Percentiles rank a stretch among this genome's conserved stretches.
phyloP scores from a whole-genome alignment of 345 rosid genomes.

The Eucalyptus regnans region DNA sequence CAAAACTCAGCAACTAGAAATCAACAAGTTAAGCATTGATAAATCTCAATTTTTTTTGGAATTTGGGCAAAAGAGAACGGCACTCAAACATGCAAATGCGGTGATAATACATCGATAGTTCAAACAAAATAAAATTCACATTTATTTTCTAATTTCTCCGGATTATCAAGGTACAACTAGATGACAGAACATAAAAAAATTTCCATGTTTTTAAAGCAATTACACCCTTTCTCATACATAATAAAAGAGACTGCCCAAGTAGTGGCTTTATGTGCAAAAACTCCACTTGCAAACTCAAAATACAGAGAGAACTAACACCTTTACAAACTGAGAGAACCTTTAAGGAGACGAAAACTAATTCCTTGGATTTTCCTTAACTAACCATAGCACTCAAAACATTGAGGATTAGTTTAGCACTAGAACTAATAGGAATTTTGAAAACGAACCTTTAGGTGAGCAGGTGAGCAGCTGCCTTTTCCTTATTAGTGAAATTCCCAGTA shows the following conservation, averaged over 20 bases:
- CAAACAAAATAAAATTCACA: too few relatives aligned
- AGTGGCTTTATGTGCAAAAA: background rate
- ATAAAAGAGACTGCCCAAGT: background rate
- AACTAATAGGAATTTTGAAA: background rate
- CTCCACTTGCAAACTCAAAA: background rate
- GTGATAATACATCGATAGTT: background rate
- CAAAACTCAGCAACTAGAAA: background rate
- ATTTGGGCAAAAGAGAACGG: background rate
- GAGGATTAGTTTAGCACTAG: background rate
- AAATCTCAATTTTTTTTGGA: background rate
- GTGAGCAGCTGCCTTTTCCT: slow-evolving; percentile 87
- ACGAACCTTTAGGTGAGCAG: slow-evolving; percentile 77
- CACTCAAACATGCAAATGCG: background rate
- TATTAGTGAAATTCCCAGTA: slow-evolving; percentile 80
- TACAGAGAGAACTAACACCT: background rate
- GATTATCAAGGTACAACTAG: too few relatives aligned
- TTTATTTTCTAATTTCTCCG: background rate
- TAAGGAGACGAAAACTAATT: too few relatives aligned
- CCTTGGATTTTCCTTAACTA: background rate
- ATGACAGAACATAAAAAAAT: background rate
- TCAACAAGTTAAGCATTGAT: background rate
- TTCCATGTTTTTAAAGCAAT: background rate
- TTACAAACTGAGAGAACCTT: too few relatives aligned
- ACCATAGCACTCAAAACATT: background rate
- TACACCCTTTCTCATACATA: background rate